Base-by-base conservation (phyloP, 106 monocot genomes). In the Dendrobium huoshanense region DNA sequence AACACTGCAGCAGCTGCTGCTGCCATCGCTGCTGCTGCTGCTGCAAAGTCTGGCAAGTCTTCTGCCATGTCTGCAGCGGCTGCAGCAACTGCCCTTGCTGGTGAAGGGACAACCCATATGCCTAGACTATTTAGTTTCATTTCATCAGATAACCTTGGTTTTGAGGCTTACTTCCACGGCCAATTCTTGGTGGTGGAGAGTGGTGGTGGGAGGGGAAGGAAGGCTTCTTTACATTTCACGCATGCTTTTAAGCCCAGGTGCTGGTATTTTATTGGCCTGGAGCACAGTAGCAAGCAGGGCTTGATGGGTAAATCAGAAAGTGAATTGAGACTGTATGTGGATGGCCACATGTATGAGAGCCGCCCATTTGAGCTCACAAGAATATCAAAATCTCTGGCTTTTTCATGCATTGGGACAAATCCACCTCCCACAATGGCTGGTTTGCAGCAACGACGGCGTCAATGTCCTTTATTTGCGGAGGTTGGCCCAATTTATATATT, bases 381-480 rank as follows among this genome's bases (percentile, higher is more conserved):
- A 48, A 92, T 99, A 67, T 91, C 98, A 10, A 99, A 95, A 79
- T 81, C 95, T 22, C 82, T 99, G 17, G 92, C 98, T 13, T 99
- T 99, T 82, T 99, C 93, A 78, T 99, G 98, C 85, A 90, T 99
- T 76, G 98, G 98, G 61, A 99, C 98, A 54, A 99, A 99, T 65
- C 98, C 98, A 59, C 98, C 98, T 77, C 98, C 95, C 1, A 99
- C 98, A 20, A 99, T 99, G 85, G 95, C 98, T 29, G 98, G 95
- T 58, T 82, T 99, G 84, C 99, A 99, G 84, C 81, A 91, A 44
- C 80, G 95, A 40, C 55, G 95, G 15, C 80, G 99, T n/a, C 95
- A 95, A 55, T 99, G 99, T 40, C 95, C 99, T 9, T 82, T 99
- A 72, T 99, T 99, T 91, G 99, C 99, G n/a, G 99, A 99, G 81